Evolutionary conservation across 2,329 filamentous ascomycete species (phyloP), one percentile per base, ranked within the genome.

Genomic region (Xylaria sp.): DNA sequence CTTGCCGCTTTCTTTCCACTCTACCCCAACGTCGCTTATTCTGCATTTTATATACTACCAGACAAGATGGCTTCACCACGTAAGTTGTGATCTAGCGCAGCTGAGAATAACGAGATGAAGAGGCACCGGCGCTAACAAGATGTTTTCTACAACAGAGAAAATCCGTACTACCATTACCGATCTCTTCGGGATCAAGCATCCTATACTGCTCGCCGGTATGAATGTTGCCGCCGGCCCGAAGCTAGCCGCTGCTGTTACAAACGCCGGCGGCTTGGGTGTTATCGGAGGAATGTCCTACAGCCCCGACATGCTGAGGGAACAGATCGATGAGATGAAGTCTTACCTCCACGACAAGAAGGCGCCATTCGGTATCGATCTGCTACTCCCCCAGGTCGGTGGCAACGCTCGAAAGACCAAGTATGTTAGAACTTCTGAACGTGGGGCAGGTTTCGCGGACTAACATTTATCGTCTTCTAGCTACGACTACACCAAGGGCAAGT

Each of bases 401-500:
- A 94, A 86, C 78, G 96, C 96, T 71, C 89, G 96, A 78, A 97
- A 97, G 88, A 97, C 95, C 77, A 98, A 97, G 86, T 88, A 82
- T 63, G 85, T 78, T 31, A 6, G 4, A 33, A 17, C 40, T 10
- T 56, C 17, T 4, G 28, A 17, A 36, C 17, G 36, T n/a, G 46
- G 59, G 51, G 31, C 51, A 33, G 23, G 17, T 60, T 70, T 68
- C 68, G 74, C 62, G 63, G 33, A 62, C 73, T 73, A 60, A 72
- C 15, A 9, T 26, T 75, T 56, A 61, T 65, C 62, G 61, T 62
- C 69, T 44, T 63, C 65, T 77, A 97, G 95, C 89, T 97, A 98
- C 83, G 96, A 99, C 84, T 99, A 99, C 87, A 99, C 96, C 79
- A 98, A 99, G 87, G 96, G 96, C 81, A 98, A 98, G 85, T 92